Conservation (phyloP, 2,329 filamentous ascomycete species). For the Colletotrichum horii region DNA sequence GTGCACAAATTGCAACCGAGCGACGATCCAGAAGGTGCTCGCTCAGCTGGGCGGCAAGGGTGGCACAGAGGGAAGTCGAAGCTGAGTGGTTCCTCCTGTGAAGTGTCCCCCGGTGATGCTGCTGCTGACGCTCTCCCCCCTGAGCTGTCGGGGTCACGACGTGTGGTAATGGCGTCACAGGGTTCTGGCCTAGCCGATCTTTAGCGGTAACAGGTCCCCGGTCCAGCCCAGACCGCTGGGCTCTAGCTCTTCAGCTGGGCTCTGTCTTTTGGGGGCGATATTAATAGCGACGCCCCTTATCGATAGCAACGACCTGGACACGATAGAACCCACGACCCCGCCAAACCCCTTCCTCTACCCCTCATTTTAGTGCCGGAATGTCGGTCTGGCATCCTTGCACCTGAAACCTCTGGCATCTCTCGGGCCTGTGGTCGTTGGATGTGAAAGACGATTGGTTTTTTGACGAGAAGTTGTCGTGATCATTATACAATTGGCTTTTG, state of each 20-base stretch:
- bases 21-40: not conserved
- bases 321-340: not conserved
- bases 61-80: not conserved
- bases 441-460: not conserved
- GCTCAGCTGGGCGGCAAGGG: not conserved
- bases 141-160: not conserved
- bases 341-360: not conserved
- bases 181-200: not conserved
- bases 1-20: not conserved
- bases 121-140: not conserved
- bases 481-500: not conserved
- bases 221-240: not conserved
- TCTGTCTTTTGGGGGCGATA: not conserved
- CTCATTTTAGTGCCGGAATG: conserved; percentile 6
- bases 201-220: conserved; percentile 1
- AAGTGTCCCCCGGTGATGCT: not conserved
- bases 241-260: not conserved
- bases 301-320: not conserved
- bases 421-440: not conserved
- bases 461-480: not conserved
- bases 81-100: not conserved
- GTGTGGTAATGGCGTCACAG: not conserved
- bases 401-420: not conserved
- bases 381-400: conserved; percentile 5
- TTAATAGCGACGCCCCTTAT: not conserved